A percentile compares a stretch with the other conserved stretches of the same genome.
Conservation (phyloP, 2,329 filamentous ascomycete genomes). For the Microdochium paspali region DNA sequence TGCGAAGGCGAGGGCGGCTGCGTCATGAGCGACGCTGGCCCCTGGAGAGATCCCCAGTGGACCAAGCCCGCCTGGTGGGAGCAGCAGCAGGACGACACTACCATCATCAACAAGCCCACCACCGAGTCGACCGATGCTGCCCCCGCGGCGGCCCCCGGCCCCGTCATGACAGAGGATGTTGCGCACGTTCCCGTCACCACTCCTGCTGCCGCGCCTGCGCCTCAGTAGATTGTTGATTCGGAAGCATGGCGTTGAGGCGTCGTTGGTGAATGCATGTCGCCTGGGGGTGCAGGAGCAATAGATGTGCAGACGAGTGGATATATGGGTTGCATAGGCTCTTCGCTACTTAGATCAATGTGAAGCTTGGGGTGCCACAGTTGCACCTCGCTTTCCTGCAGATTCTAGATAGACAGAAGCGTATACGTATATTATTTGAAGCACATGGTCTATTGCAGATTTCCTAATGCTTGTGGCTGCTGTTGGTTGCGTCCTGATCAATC, state of each 20-base stretch:
- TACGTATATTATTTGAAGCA: slow-evolving; percentile 5
- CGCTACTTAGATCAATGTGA: no score
- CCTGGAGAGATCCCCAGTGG: slow-evolving; percentile 71
- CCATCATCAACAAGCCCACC: slow-evolving; percentile 14
- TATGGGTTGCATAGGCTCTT: not conserved
- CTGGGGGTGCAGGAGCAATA: not conserved
- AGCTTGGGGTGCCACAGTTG: no score
- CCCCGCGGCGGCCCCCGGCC: slow-evolving; percentile 19
- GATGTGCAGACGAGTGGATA: not conserved
- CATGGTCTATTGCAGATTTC: not conserved
- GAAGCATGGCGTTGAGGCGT: not conserved
- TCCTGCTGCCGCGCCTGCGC: slow-evolving; percentile 31
- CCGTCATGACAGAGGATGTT: slow-evolving; percentile 44
- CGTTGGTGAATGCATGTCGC: not conserved
- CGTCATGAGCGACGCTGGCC: slow-evolving; percentile 77
- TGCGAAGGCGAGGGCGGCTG: slow-evolving; percentile 75
- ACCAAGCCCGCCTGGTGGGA: slow-evolving; percentile 56
- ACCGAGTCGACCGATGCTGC: slow-evolving; percentile 16
- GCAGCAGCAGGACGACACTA: slow-evolving; percentile 28
- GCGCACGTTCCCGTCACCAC: slow-evolving; percentile 55
- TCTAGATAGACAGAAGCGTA: slow-evolving; percentile 4
- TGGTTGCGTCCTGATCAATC: no score
- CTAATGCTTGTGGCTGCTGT: no score
- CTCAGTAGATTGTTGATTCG: not conserved
- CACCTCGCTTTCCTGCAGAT: no score